A percentile compares a stretch with the other conserved stretches of the same genome.
Evolutionary conservation across 2,329 filamentous ascomycete species (phyloP).

Genomic region (Chrysoporthe austroafricana): DNA sequence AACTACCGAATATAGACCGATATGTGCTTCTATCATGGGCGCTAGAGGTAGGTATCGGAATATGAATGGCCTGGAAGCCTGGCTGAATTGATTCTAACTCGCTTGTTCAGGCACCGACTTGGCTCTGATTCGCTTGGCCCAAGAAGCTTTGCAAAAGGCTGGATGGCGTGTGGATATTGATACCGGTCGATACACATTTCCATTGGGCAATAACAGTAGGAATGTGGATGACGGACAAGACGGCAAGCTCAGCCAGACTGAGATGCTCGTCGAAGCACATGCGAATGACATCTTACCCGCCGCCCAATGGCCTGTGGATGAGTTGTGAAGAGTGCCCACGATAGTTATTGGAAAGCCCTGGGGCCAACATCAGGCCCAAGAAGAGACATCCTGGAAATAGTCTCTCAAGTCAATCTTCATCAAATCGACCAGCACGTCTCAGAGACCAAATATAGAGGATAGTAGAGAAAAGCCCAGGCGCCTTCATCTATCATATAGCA

Average conservation of each 20-base stretch:
- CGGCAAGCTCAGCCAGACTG: not conserved
- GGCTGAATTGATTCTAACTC: not conserved
- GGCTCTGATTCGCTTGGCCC: conserved; percentile 17
- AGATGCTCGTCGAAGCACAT: not conserved
- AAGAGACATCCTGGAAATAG: too few species aligned
- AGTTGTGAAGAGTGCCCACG: conserved; percentile 11
- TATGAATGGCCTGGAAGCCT: not conserved
- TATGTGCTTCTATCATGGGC: conserved; percentile 25
- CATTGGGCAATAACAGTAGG: conserved; percentile 21
- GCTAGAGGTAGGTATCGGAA: conserved; percentile 11
- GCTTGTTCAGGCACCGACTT: conserved; percentile 14
- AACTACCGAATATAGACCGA: conserved; percentile 19
- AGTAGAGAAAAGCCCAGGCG: not conserved
- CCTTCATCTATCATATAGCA: not conserved
- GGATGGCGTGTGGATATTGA: conserved; percentile 24
- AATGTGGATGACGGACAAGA: conserved; percentile 17
- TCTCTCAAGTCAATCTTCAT: not conserved
- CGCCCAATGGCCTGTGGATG: not conserved
- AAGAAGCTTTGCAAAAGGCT: conserved; percentile 12
- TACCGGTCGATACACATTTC: conserved; percentile 21
- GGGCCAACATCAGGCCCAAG: too few species aligned
- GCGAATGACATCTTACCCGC: not conserved
- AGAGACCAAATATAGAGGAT: not conserved
- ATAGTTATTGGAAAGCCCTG: not conserved
- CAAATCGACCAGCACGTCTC: not conserved